Evolutionary conservation across 306 rosid genomes (phyloP).

Genomic region (Elaeagnus macrophylla): DNA sequence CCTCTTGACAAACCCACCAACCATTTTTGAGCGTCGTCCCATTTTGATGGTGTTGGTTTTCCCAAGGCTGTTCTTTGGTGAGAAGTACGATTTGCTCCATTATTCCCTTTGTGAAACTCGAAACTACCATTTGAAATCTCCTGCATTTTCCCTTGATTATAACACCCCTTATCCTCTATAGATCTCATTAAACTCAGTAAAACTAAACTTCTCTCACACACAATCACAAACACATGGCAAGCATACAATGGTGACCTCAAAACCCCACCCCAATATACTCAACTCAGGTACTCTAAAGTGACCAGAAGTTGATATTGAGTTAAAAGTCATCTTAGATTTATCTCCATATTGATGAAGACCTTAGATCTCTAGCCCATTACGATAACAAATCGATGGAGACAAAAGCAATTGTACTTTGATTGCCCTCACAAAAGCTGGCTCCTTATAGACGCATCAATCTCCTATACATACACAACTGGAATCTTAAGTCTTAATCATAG

Average conservation of each 20-base stretch:
- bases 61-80: conserved; percentile 55
- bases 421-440: too few species aligned
- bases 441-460: too few species aligned
- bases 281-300: too few species aligned
- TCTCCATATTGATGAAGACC: too few species aligned
- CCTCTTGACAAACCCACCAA: conserved; percentile 80
- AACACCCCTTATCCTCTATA: conserved; percentile 63
- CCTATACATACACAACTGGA: too few species aligned
- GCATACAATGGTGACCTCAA: too few species aligned
- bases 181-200: conserved; percentile 50
- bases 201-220: background rate
- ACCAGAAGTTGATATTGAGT: too few species aligned
- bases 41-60: conserved; percentile 86
- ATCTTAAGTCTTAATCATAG: too few species aligned
- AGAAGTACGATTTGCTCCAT: conserved; percentile 34
- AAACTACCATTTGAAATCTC: conserved; percentile 41
- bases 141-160: conserved; percentile 42
- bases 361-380: too few species aligned
- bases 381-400: too few species aligned
- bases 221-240: background rate
- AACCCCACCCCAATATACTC: background rate
- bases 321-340: too few species aligned
- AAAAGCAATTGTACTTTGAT: too few species aligned
- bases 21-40: conserved; percentile 99
- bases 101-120: conserved; percentile 70